These are phyloP conservation scores for Hemileccinum rubropunctum DNA, from an alignment of 768 basidiomycete genomes.

Conservation along the genomic window DNA sequence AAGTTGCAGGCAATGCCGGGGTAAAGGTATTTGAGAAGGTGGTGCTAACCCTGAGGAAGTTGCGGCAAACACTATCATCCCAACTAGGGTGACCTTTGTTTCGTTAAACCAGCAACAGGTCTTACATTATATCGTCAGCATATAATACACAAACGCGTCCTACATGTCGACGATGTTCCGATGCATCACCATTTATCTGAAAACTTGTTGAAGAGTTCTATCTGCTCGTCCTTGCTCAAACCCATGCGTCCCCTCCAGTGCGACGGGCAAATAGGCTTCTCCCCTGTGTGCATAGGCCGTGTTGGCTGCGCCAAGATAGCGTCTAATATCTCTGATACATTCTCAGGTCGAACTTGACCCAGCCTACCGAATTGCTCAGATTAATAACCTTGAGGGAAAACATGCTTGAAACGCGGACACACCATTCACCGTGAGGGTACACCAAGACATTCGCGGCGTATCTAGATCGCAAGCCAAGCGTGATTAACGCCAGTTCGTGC, in stretches of 20 bases:
- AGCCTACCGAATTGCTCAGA: conserved; percentile 43
- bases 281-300: conserved; percentile 25
- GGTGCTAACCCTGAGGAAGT: not conserved
- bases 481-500: not conserved
- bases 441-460: conserved; percentile 69
- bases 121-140: not conserved
- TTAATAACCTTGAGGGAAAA: not conserved
- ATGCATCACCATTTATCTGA: not conserved
- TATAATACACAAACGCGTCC: not conserved
- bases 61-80: not conserved
- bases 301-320: conserved; percentile 35
- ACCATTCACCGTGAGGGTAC: conserved; percentile 76
- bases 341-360: conserved; percentile 53
- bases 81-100: not conserved
- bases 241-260: conserved; percentile 79
- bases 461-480: conserved; percentile 31
- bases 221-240: conserved; percentile 54
- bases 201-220: conserved; percentile 31
- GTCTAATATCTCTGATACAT: conserved; percentile 56
- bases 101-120: not conserved
- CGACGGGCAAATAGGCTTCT: conserved; percentile 39
- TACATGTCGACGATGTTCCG: not conserved
- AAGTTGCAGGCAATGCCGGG: not conserved
- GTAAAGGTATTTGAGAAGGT: not conserved
- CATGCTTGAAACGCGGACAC: conserved; percentile 16